phyloP scores from a whole-genome alignment of 1,284 basidiomycete genomes.

The Ustilago loliicola region DNA sequence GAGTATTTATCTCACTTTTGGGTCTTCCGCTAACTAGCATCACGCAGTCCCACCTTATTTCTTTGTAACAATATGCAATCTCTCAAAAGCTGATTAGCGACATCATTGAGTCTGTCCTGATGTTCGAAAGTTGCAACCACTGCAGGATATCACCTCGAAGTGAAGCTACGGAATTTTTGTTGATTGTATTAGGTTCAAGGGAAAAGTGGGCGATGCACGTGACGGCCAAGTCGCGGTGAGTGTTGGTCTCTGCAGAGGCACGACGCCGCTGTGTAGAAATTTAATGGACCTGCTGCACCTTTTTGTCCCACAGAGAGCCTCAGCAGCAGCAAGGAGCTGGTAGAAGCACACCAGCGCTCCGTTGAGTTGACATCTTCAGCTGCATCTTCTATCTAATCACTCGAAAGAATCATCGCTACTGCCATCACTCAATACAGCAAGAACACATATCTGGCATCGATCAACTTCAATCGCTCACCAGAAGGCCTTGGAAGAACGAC shows the following conservation, averaged over 20 bases:
- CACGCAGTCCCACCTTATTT: background rate
- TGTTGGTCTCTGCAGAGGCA: slow-evolving; percentile 32
- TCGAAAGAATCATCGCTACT: background rate
- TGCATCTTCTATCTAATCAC: background rate
- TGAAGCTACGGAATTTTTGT: background rate
- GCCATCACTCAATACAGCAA: background rate
- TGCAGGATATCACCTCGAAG: too few species aligned
- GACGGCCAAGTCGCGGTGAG: slow-evolving; percentile 36
- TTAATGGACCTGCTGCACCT: slow-evolving; percentile 34
- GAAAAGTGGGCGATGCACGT: slow-evolving; percentile 14
- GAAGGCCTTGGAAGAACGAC: background rate
- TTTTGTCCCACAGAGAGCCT: slow-evolving; percentile 5
- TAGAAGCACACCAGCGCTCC: background rate
- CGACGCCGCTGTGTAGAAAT: slow-evolving; percentile 30
- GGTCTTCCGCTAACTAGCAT: background rate
- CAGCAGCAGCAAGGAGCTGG: background rate
- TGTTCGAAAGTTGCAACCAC: too few species aligned
- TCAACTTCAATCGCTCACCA: background rate
- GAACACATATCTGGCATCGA: background rate
- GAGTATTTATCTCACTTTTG: background rate
- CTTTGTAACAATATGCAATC: slow-evolving; percentile 3
- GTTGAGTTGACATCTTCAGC: background rate
- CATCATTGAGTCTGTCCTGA: background rate
- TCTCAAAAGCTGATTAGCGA: background rate
- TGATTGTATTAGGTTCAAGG: slow-evolving; percentile 8